Conservation (phyloP, 176 grass and related monocot genomes). For the Triticum urartu region DNA sequence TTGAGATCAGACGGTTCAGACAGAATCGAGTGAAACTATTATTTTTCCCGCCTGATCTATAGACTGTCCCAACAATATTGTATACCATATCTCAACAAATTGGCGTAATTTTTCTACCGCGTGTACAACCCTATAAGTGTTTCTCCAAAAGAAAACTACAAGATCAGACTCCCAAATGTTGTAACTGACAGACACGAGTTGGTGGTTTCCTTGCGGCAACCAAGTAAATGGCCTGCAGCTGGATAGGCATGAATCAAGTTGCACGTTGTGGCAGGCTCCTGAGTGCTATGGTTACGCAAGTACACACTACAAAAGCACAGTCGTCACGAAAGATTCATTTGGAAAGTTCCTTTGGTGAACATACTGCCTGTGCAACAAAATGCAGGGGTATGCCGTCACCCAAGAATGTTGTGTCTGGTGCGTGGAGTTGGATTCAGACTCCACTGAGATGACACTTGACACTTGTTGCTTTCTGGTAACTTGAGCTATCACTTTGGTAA, state of each 20-base stretch:
- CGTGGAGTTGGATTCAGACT: constrained; percentile 34
- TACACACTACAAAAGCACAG: background rate
- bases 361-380: constrained; percentile 1
- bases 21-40: too few relatives aligned
- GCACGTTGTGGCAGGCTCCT: background rate
- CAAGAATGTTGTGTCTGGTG: background rate
- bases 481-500: background rate
- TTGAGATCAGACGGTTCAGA: too few relatives aligned
- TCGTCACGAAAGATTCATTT: constrained; percentile 23
- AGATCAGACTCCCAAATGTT: background rate
- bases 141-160: too few relatives aligned
- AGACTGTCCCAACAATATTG: too few relatives aligned
- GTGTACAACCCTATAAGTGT: too few relatives aligned
- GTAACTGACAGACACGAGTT: background rate
- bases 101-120: too few relatives aligned
- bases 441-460: constrained; percentile 9
- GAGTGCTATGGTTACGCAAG: constrained; percentile 24
- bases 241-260: constrained; percentile 5
- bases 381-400: constrained; percentile 1
- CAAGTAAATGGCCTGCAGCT: background rate
- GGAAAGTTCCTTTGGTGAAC: constrained; percentile 7
- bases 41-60: too few relatives aligned
- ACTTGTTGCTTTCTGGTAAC: constrained; percentile 32
- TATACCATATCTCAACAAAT: too few relatives aligned
- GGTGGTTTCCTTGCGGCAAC: constrained; percentile 21